Evolutionary conservation across 768 basidiomycete genomes (phyloP), one percentile per base, ranked within the genome.

Genomic region (Russula griseocarnosa): DNA sequence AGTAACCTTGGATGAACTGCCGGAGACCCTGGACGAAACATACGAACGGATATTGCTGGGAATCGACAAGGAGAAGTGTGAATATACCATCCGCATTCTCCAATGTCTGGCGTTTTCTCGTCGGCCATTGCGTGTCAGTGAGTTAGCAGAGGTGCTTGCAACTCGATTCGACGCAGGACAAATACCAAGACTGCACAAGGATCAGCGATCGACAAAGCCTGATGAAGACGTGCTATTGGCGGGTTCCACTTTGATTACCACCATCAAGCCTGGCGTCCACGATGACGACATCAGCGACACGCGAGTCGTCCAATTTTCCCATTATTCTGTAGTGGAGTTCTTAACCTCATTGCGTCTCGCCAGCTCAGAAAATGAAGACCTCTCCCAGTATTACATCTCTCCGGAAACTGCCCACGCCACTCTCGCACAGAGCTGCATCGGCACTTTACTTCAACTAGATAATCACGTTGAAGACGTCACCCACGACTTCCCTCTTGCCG

Each of bases 241-340:
- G 13, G 30, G 55, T 26, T 56, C 55, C 20, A 30, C 38, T 14
- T 20, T 56, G 7, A 26, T 56, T 3, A 26, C 40, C 20, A 28
- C 13, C 13, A 14, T 40, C 16, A 26, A 42, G 20, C 32, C 3
- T 2, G 53, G 8, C 2, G n/a, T 0, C 32, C n/a, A 5, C 10
- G n/a, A n/a, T n/a, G n/a, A n/a, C n/a, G n/a, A n/a, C n/a, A n/a
- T n/a, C n/a, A 3, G 13, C 5, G 49, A 59, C 6, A n/a, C 18
- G 3, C 47, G 26, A 28, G 5, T 51, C 7, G n/a, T 42, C 22
- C 59, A 52, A 47, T 58, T 58, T 26, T 58, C 57, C 22, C 57
- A 58, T 32, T 49, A 36, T 14, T 58, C 57, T 0, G 57, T 49
- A 9, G 26, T 20, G 16, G 57, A 47, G 24, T 58, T 24, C 34